These are phyloP conservation scores for Nyssa sinensis DNA, from an alignment of 148 eudicot genomes.

Conservation along the genomic window DNA sequence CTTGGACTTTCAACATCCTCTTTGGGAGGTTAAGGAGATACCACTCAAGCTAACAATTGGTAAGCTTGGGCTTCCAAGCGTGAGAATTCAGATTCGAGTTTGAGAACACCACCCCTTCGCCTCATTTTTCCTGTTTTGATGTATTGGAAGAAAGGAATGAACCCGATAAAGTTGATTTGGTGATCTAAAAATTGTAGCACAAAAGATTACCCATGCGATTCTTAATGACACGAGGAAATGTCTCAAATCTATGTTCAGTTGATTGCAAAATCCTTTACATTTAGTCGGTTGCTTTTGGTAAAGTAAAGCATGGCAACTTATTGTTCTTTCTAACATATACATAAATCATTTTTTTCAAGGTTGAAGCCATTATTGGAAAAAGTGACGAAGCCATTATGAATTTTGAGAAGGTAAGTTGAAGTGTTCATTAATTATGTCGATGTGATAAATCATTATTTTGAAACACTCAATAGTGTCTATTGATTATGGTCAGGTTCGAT, in stretches of 20 bases:
- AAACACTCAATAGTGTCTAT: not conserved
- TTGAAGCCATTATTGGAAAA: slow-evolving; percentile 80
- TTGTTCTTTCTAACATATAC: not conserved
- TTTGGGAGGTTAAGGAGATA: no score
- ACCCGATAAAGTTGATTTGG: not conserved
- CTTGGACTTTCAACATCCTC: no score
- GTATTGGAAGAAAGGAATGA: not conserved
- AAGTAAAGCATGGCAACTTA: not conserved
- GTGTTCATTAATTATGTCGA: slow-evolving; percentile 2
- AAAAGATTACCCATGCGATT: no score
- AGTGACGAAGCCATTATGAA: slow-evolving; percentile 77
- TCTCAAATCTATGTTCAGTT: not conserved
- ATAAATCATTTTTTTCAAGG: slow-evolving; percentile 38
- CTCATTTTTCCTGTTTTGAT: no score
- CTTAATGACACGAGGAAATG: not conserved
- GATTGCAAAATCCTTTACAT: not conserved
- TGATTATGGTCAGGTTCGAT: slow-evolving; percentile 56
- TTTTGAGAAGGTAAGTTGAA: slow-evolving; percentile 70
- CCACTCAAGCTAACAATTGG: no score
- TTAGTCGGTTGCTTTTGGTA: not conserved
- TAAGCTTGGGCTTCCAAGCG: no score
- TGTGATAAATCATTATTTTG: not conserved
- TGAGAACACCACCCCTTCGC: no score
- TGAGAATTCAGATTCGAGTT: no score
- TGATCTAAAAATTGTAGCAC: not conserved